Base-by-base conservation (phyloP, 192 early-diverging fungal genomes). In the Chytriomyces sp. region DNA sequence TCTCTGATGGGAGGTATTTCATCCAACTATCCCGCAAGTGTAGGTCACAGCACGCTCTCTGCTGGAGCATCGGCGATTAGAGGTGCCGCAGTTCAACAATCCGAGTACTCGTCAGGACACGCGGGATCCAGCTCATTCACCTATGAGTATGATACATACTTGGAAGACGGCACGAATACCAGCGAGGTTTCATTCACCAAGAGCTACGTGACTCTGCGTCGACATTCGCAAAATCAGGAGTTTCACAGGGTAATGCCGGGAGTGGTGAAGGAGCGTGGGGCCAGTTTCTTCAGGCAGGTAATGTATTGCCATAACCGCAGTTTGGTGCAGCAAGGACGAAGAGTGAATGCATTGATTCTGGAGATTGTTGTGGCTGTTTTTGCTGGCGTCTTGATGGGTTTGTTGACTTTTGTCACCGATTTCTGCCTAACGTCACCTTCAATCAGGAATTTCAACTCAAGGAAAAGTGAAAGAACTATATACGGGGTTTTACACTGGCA, bases 291-390 rank as follows among this genome's bases (percentile, higher is more conserved):
- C 7, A 70, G 40, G 70, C 83, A 84, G 61, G 6, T 80, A 6
- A 41, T 30, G 55, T 67, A 78, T 53, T 84, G 83, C 41, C 70
- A 75, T 37, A 59, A 60, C 14, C 44, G 83, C 25, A 56, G 59
- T 6, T 14, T 84, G n/a, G 28, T 79, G 2, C 84, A 85, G 59
- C 78, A 82, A 57, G 37, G 49, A 7, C 10, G 81, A 19, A 39
- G 17, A 3, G 22, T 52, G 28, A 26, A 30, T 25, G 64, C 73
- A 8, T 57, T 85, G 17, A 54, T 70, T 8, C 68, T 83, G 69
- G 84, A 85, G 59, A 60, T 80, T 5, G 73, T 79, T 73, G 79
- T 83, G 32, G 78, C 77, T 8, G n/a, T 59, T 19, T 72, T 80
- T 44, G 76, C 75, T 38, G 84, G 84, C 12, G 26, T 59, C n/a